Base-by-base conservation (phyloP, 345 rosid species). In the Ailanthus altissimus region DNA sequence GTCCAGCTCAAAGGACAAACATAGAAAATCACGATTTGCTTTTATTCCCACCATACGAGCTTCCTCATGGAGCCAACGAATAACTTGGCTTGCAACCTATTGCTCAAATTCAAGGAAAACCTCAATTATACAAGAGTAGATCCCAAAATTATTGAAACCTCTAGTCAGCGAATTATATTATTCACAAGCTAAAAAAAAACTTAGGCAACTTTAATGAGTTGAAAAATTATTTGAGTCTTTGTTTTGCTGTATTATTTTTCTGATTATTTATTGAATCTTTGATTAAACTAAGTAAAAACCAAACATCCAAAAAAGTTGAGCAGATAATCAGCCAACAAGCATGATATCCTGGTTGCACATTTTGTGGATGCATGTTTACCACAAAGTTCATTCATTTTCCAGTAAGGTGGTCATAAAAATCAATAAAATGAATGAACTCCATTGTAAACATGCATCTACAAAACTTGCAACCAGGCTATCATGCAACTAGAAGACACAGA, bases 41-140 rank as follows among this genome's bases (percentile, higher is more conserved):
- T 96, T 96, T 73, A 89, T 86, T 72, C 97, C 98, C 23, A 91
- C 94, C 59, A 72, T 87, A 66, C 90, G 89, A 8, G 98, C 99
- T 87, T 92, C 97, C 82, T 90, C 97, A 2, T 92, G 92, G 61
- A 96, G 90, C 98, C 99, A 96, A 15, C 89, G 87, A 71, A 96
- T 89, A n/a, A 95, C 90, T 87, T 95, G 99, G 82, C 99, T 91
- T 10, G 94, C 97, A 70, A 91, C 97, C 98, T 93, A 75, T 75
- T 45, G 58, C 70, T 60, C 70, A 43, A 46, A 47, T 61, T 58
- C 74, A 18, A 76, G 42, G 63, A 70, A 54, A 73, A 79, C 59
- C 72, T 45, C 21, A 76, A 26, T 59, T 21, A 75, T 36, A 42
- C 25, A 67, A 75, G 73, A 65, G 38, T 49, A 65, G 32, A 65